Evolutionary conservation across 176 grass and related monocot species (phyloP).

Genomic region (Phyllostachys edulis): DNA sequence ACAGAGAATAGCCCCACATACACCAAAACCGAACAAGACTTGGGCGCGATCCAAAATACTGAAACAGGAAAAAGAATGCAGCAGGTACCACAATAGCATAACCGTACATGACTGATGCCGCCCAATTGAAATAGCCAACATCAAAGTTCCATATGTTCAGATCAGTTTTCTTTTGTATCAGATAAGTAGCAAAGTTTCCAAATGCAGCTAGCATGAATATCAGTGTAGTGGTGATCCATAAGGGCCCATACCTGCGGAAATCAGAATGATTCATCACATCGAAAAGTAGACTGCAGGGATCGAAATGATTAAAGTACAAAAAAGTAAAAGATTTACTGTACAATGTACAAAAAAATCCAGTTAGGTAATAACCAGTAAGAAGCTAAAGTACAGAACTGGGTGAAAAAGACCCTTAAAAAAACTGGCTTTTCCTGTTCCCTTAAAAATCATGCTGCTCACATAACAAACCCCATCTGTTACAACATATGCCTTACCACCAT

Average conservation of each 20-base stretch:
- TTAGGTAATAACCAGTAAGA: not conserved
- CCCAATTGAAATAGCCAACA: constrained; percentile 86
- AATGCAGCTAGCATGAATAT: constrained; percentile 80
- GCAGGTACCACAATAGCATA: constrained; percentile 71
- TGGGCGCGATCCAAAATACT: constrained; percentile 74
- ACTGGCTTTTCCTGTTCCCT: not conserved
- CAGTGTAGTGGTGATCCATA: constrained; percentile 93
- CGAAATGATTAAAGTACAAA: not conserved
- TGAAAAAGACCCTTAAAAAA: not conserved
- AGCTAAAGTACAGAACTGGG: not conserved
- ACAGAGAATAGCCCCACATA: constrained; percentile 96
- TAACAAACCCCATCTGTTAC: not conserved
- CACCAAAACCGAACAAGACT: constrained; percentile 90
- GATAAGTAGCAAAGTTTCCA: constrained; percentile 81
- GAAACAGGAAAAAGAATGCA: constrained; percentile 86
- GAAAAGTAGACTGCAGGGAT: not conserved
- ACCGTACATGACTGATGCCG: constrained; percentile 88
- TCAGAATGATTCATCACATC: constrained; percentile 18
- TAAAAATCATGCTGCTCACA: constrained; percentile 1
- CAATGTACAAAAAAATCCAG: not conserved
- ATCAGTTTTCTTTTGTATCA: constrained; percentile 71
- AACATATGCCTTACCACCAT: not conserved
- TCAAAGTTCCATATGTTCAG: constrained; percentile 78
- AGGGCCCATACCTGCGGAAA: constrained; percentile 67
- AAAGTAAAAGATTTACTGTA: not conserved